Conservation (phyloP, 371 early-diverging fungal species). For the Globomyces sp. region DNA sequence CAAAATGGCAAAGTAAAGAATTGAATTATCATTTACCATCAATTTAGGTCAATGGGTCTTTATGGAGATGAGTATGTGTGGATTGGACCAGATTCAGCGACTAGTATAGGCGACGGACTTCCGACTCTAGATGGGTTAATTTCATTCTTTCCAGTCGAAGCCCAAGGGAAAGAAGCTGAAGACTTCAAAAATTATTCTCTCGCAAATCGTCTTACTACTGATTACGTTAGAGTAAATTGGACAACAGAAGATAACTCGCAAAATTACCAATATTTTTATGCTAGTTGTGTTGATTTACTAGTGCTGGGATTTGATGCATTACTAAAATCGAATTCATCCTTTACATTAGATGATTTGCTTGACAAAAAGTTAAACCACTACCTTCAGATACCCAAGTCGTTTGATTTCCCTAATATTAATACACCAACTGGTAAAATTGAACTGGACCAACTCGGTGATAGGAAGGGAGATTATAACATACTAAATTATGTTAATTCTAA, state of each 20-base stretch:
- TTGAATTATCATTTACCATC: no score
- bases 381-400: slow-evolving; percentile 10
- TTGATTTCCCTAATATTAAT: slow-evolving; percentile 19
- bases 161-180: background rate
- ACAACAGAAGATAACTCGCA: background rate
- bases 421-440: slow-evolving; percentile 15
- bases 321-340: background rate
- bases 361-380: background rate
- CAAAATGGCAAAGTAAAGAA: background rate
- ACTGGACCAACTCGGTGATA: slow-evolving; percentile 1
- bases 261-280: slow-evolving; percentile 1
- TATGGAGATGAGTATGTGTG: slow-evolving; percentile 11
- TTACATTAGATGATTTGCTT: background rate
- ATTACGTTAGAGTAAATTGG: background rate
- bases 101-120: background rate
- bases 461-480: slow-evolving; percentile 7
- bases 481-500: slow-evolving; percentile 2
- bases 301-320: slow-evolving; percentile 13
- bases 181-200: background rate
- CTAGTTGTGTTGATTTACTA: slow-evolving; percentile 9
- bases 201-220: background rate
- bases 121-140: background rate
- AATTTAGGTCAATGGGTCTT: background rate
- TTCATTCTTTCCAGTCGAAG: background rate
- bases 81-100: slow-evolving; percentile 2